Evolutionary conservation across 2,329 filamentous ascomycete genomes (phyloP).

Genomic region (Lizonia empirigonia): DNA sequence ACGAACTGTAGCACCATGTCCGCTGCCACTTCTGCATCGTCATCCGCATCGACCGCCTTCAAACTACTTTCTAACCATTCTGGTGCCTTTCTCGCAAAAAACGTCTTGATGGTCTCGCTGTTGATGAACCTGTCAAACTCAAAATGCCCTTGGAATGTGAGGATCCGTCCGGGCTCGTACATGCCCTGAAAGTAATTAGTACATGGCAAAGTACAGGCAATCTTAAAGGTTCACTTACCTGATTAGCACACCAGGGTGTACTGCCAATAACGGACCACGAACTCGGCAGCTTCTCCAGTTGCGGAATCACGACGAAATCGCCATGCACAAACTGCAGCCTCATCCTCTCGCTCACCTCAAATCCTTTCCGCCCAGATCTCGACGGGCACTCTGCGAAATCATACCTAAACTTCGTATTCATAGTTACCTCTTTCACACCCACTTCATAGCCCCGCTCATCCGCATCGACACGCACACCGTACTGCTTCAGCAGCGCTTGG

Average conservation of each 20-base stretch:
- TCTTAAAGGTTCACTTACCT: constrained; percentile 28
- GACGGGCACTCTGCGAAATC: background rate
- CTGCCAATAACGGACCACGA: constrained; percentile 30
- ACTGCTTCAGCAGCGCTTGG: constrained; percentile 44
- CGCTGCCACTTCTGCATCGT: constrained; percentile 40
- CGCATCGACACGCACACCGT: constrained; percentile 35
- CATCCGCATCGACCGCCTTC: constrained; percentile 28
- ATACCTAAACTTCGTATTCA: constrained; percentile 21
- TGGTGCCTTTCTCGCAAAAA: constrained; percentile 36
- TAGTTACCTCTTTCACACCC: constrained; percentile 30
- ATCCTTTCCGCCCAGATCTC: background rate
- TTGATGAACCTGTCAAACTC: constrained; percentile 54
- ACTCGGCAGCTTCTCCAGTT: constrained; percentile 19
- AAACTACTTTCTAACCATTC: constrained; percentile 28
- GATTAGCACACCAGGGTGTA: constrained; percentile 45
- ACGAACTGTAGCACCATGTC: constrained; percentile 44
- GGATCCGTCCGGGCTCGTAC: constrained; percentile 46
- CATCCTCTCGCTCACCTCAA: constrained; percentile 19
- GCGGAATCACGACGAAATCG: constrained; percentile 36
- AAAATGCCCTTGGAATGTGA: constrained; percentile 53
- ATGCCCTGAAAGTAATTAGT: constrained; percentile 37
- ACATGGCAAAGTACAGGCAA: constrained; percentile 41
- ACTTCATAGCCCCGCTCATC: constrained; percentile 38
- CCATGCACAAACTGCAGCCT: constrained; percentile 50
- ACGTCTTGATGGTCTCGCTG: constrained; percentile 46